Conservation (phyloP, 2,329 filamentous ascomycete genomes). For the Colletotrichum kahawae region DNA sequence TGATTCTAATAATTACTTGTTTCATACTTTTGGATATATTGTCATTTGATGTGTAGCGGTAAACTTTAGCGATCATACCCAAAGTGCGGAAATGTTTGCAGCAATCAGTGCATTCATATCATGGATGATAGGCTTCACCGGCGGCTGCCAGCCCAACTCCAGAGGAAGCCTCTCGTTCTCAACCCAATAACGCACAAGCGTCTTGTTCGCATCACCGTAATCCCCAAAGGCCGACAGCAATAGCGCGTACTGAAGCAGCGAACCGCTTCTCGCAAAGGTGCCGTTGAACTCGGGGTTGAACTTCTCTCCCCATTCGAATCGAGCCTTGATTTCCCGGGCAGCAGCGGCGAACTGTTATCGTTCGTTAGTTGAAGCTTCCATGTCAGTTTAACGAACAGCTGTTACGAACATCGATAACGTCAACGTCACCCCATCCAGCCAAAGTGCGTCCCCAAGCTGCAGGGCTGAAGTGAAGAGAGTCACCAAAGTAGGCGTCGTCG, state of each 20-base stretch:
- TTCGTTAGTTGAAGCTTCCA: not conserved
- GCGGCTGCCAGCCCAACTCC: not conserved
- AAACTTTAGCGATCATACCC: no score
- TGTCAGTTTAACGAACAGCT: no score
- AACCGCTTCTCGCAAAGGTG: not conserved
- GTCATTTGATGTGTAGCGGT: no score
- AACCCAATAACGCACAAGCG: not conserved
- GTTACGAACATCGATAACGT: not conserved
- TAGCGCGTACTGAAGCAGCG: not conserved
- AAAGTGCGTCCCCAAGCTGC: constrained; percentile 26
- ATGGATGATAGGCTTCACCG: not conserved
- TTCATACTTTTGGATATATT: no score
- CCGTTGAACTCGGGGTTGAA: constrained; percentile 28
- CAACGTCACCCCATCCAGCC: constrained; percentile 3
- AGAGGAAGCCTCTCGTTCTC: constrained; percentile 1
- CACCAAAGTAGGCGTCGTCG: constrained; percentile 30
- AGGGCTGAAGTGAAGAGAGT: constrained; percentile 33
- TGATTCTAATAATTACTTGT: no score
- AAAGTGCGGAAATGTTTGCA: not conserved
- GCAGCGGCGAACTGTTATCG: constrained; percentile 23
- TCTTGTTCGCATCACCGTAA: not conserved
- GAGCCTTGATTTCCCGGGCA: constrained; percentile 28
- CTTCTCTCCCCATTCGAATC: constrained; percentile 25
- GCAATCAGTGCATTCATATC: not conserved
- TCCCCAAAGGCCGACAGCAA: not conserved